A percentile compares a stretch with the other conserved stretches of the same genome.
These are phyloP conservation scores for Theileria annulata DNA, from an alignment of 169 alveolate genomes.

Conservation along the genomic window DNA sequence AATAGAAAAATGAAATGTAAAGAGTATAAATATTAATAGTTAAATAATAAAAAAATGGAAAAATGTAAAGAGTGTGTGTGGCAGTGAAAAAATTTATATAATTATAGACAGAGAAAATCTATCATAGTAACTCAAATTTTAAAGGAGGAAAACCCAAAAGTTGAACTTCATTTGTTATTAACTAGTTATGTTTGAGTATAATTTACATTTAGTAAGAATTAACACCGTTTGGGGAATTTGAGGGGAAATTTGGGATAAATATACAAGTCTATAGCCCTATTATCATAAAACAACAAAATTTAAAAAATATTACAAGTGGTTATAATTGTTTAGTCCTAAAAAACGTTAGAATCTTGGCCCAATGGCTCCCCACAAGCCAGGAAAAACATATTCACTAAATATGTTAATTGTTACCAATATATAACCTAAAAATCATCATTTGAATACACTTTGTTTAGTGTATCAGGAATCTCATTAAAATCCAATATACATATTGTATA, in stretches of 20 bases:
- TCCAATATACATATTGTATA: background rate
- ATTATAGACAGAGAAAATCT: background rate
- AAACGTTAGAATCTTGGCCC: conserved; percentile 30
- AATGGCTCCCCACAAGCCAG: conserved; percentile 25
- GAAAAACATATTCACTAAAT: background rate
- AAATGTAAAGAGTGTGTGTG: conserved; percentile 2
- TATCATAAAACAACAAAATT: background rate
- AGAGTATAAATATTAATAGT: background rate
- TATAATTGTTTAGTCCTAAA: background rate
- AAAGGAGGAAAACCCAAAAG: background rate
- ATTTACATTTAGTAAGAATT: background rate
- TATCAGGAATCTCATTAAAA: background rate
- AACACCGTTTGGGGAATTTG: background rate
- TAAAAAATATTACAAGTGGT: background rate
- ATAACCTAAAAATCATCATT: background rate
- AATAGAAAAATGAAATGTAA: too few species aligned
- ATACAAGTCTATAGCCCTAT: background rate
- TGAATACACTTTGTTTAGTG: conserved; percentile 5
- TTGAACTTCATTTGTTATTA: background rate
- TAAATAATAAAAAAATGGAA: background rate
- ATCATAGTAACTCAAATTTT: background rate
- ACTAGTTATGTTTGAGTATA: too few species aligned
- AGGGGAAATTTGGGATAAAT: background rate
- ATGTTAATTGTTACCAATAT: background rate
- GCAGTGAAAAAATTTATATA: background rate